Evolutionary conservation across 139 green algal genomes (phyloP), one percentile per base, ranked within the genome.

Genomic region (Chlorella sp.): DNA sequence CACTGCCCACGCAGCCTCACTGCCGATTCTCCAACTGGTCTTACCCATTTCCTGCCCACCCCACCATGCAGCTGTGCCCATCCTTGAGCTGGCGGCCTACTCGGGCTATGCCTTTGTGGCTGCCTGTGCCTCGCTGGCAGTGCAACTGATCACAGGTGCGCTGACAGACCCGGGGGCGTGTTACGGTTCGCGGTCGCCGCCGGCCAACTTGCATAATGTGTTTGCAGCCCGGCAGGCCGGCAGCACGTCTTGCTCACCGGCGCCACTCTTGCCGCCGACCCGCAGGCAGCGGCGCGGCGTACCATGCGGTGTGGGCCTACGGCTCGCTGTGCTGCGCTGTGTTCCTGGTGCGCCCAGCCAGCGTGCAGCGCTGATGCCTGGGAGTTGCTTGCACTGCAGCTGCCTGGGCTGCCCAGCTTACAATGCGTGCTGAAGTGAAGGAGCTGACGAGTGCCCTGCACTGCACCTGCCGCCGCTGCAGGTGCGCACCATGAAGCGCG

Each of bases 401-500:
- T 30, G 67, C 34, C 67, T 17, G 17, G 7, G n/a, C 67, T 46
- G 65, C 30, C 41, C 14, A 60, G 64, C 64, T 32, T 17, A 13
- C 64, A n/a, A n/a, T n/a, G n/a, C n/a, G n/a, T n/a, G n/a, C n/a
- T n/a, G n/a, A n/a, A n/a, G n/a, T n/a, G n/a, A n/a, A n/a, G n/a
- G n/a, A n/a, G n/a, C n/a, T n/a, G n/a, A n/a, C n/a, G n/a, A n/a
- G n/a, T n/a, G n/a, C n/a, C n/a, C n/a, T n/a, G n/a, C 60, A 20
- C 60, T 17, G 60, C 26, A 20, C 64, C n/a, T 40, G 28, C 64
- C 7, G 38, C 70, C 20, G 41, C 43, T 22, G 41, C 73, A 79
- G 44, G 44, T 65, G 41, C 92, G 96, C 36, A 98, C 95, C 26
- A 93, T 99, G 90, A 99, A 99, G 88, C 89, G 96, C 1, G 88